Evolutionary conservation across 2,329 filamentous ascomycete genomes (phyloP), one percentile per base, ranked within the genome.

Genomic region (Colletotrichum eremochloae): DNA sequence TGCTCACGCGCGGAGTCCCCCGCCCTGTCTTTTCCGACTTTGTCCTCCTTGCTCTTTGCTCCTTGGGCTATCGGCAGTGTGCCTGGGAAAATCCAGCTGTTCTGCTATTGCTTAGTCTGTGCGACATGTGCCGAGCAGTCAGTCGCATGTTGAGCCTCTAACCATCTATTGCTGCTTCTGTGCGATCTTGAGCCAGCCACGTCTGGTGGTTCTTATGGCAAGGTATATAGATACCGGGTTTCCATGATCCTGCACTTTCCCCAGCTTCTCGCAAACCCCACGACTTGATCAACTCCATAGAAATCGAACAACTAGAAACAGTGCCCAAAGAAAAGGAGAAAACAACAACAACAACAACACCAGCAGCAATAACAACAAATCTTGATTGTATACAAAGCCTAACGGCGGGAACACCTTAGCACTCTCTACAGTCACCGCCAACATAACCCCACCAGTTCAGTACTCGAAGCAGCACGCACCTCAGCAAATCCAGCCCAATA

Each of bases 161-260:
- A 70, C 75, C 75, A 76, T 74, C 73, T 71, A 74, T 71, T 74
- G 15, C 73, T 76, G 63, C n/a, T 68, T 76, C 76, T 79, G 78
- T 80, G 76, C 77, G 75, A 80, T 78, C 75, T 65, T 74, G 77
- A 77, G 76, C 76, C 76, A 78, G 70, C 76, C 65, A 74, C 78
- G 73, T 75, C 76, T 75, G 74, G 67, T 74, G 74, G 44, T 74
- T 74, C 38, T 48, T 44, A 56, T 72, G 58, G 64, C 74, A 76
- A 74, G 71, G 68, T 82, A 83, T 84, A 82, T 82, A 84, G 80
- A 81, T 78, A 80, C 77, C 76, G 76, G 74, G 69, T 75, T 76
- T 76, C 76, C 67, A 73, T 75, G 77, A 78, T 80, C 78, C 79
- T 80, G 78, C 77, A 24, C 75, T 73, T 70, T 61, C 63, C 73